phyloP scores from a whole-genome alignment of 176 grass and related monocot species.

The Aegilops longissima region DNA sequence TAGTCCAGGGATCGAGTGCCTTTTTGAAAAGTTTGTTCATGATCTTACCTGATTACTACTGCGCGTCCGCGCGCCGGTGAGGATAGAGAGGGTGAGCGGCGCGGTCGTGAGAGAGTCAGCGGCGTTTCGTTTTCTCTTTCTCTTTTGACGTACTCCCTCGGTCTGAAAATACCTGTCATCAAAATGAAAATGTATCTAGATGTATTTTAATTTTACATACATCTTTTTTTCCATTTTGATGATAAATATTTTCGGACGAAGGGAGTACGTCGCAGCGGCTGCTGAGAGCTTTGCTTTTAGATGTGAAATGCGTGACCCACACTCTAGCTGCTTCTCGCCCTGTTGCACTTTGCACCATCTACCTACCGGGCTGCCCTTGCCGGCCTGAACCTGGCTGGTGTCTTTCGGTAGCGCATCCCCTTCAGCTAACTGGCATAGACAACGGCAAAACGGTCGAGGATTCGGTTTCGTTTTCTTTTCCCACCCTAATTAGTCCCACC shows the following conservation, averaged over 20 bases:
- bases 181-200: no score
- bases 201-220: no score
- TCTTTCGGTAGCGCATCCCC: not conserved
- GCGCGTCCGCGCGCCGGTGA: not conserved
- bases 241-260: no score
- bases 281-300: constrained; percentile 1
- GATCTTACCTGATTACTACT: not conserved
- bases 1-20: not conserved
- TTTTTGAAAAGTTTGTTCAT: not conserved
- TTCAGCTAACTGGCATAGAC: not conserved
- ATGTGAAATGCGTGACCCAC: not conserved
- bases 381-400: not conserved
- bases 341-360: not conserved
- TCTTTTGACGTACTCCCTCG: not conserved
- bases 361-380: not conserved
- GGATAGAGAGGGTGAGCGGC: not conserved
- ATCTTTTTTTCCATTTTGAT: no score
- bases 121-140: not conserved
- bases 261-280: not conserved
- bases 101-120: not conserved
- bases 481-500: not conserved
- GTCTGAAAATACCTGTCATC: no score
- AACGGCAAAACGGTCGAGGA: not conserved
- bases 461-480: not conserved
- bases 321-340: not conserved